Base-by-base conservation (phyloP, 2,329 filamentous ascomycete species). In the Talaromyces piceae region DNA sequence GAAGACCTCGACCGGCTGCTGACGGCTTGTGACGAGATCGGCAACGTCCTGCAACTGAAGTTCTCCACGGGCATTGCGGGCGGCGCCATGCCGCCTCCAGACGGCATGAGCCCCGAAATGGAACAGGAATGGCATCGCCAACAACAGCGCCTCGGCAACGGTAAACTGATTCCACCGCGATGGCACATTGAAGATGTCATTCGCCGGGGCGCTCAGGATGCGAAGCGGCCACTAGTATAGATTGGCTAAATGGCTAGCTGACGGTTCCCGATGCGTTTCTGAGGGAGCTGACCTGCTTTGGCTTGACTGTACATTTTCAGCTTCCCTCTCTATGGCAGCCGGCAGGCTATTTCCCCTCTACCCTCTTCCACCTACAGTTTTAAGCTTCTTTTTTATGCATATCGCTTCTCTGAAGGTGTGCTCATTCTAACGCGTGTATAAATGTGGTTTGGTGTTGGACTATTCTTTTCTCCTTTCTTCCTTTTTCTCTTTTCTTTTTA, bases 51-150 rank as follows among this genome's bases (percentile, higher is more conserved):
- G 51, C 91, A 97, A 71, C 79, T 98, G 66, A 97, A 96, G 74
- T 96, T 95, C 73, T 95, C 90, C n/a, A 94, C 88, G 12, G 93
- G 93, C 59, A 82, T 96, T 62, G 91, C 93, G 11, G 93, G 93
- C 57, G 93, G 93, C 52, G 82, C 87, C 31, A 81, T 88, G 46
- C 84, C 87, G 7, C 77, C 91, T 2, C 83, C 84, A 3, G 85
- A 87, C 30, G 86, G 82, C 13, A 77, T 88, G 33, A 79, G 80
- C 0, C 77, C 82, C 8, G 83, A 91, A 64, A 83, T 85, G 66
- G 87, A 94, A 69, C 75, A 78, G 56, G 81, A 87, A 61, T 82
- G 82, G 77, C 73, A 72, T 50, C 71, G 73, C 53, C 68, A 74
- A 52, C 72, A 58, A 66, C 76, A 58, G 66, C 68, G 53, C 22